Evolutionary conservation across 768 basidiomycete genomes (phyloP).

Genomic region (Baorangia bicolor): DNA sequence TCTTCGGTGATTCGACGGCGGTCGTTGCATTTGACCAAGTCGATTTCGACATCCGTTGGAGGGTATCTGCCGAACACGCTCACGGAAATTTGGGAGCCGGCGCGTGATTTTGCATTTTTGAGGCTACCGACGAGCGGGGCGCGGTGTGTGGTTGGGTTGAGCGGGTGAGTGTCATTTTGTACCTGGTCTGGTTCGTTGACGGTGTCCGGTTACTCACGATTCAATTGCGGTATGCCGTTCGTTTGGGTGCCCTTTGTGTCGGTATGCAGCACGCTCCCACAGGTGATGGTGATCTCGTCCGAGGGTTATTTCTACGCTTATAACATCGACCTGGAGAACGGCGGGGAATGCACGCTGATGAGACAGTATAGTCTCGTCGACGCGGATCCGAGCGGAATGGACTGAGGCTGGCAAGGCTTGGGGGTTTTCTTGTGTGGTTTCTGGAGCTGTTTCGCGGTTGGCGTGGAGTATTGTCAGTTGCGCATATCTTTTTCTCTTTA

Average conservation of each 20-base stretch:
- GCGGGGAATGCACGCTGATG: constrained; percentile 92
- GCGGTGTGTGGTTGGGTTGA: constrained; percentile 85
- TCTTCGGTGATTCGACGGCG: constrained; percentile 66
- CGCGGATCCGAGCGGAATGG: constrained; percentile 26
- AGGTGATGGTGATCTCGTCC: constrained; percentile 95
- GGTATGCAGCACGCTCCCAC: constrained; percentile 75
- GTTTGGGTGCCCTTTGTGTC: background rate
- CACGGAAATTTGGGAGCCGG: constrained; percentile 96
- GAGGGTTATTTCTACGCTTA: constrained; percentile 97
- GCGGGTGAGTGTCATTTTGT: constrained; percentile 58
- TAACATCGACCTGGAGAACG: constrained; percentile 92
- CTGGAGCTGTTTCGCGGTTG: background rate
- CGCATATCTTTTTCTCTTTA: background rate
- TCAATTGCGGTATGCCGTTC: background rate
- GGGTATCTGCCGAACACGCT: constrained; percentile 85
- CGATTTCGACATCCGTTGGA: constrained; percentile 74
- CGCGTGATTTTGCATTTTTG: constrained; percentile 90
- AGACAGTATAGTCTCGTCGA: constrained; percentile 75
- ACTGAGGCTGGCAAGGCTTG: constrained; percentile 21
- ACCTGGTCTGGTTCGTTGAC: background rate
- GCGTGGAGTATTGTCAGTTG: background rate
- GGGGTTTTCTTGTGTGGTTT: background rate
- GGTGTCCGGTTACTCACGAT: background rate
- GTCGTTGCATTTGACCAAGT: constrained; percentile 74
- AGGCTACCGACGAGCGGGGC: constrained; percentile 77